phyloP scores from a whole-genome alignment of 495 filamentous ascomycete genomes.

The Xylaria cubensis region DNA sequence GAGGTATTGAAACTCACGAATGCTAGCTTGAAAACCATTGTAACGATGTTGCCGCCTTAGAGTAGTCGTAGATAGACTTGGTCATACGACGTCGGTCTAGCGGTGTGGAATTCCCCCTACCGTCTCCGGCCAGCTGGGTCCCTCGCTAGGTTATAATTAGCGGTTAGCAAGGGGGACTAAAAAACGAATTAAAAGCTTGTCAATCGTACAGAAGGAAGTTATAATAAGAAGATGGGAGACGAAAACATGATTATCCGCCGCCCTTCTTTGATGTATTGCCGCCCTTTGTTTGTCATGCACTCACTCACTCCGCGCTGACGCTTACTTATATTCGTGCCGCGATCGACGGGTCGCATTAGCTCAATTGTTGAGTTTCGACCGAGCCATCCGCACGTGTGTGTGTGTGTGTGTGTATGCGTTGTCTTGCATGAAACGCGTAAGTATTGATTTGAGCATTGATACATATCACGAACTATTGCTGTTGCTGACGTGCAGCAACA shows the following conservation, averaged over 20 bases:
- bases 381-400: neutral
- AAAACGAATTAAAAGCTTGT: neutral
- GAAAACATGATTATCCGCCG: neutral
- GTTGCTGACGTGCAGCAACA: neutral
- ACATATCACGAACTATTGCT: neutral
- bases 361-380: conserved; percentile 7
- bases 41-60: neutral
- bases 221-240: neutral
- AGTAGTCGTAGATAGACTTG: neutral
- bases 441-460: neutral
- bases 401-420: neutral
- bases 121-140: conserved; percentile 1
- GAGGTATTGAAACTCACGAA: conserved; percentile 30
- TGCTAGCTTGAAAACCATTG: conserved; percentile 31
- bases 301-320: neutral
- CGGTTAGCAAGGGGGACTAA: neutral
- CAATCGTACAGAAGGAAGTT: neutral
- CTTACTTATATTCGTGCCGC: neutral
- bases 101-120: neutral
- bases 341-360: neutral
- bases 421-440: neutral
- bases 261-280: neutral
- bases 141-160: neutral
- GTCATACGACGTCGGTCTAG: neutral
- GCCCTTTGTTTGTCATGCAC: neutral